A percentile compares a stretch with the other conserved stretches of the same genome.
These are phyloP conservation scores for Diplosphaera chodatii DNA, from an alignment of 139 green algal species.

Conservation along the genomic window DNA sequence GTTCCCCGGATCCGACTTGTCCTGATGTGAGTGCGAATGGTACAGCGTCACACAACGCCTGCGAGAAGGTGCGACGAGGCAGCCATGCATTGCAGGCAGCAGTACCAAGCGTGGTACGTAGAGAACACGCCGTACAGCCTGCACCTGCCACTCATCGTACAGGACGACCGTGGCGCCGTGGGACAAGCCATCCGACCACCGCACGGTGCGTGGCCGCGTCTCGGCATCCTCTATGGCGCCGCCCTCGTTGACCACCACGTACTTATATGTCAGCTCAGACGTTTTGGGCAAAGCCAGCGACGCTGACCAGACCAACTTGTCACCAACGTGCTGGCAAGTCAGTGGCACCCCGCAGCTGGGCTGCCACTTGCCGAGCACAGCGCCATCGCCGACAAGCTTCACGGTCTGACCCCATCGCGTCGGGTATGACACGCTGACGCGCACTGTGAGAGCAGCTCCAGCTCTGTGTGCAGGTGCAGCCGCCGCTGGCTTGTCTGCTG, in stretches of 20 bases:
- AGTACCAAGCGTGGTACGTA: too few species aligned
- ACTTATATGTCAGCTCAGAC: constrained; percentile 48
- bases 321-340: constrained; percentile 49
- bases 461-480: too few species aligned
- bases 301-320: constrained; percentile 62
- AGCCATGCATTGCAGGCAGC: too few species aligned
- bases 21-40: constrained; percentile 23
- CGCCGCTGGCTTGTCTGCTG: too few species aligned
- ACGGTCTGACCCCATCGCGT: constrained; percentile 57
- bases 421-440: constrained; percentile 28
- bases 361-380: constrained; percentile 34
- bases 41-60: background rate
- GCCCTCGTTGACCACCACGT: constrained; percentile 35
- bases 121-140: too few species aligned
- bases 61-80: too few species aligned
- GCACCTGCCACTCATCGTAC: constrained; percentile 19
- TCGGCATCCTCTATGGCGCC: constrained; percentile 37
- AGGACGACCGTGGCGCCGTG: constrained; percentile 33
- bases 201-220: constrained; percentile 23
- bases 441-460: background rate
- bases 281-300: constrained; percentile 41
- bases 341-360: constrained; percentile 22
- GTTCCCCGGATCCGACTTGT: constrained; percentile 44
- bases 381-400: constrained; percentile 29
- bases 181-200: constrained; percentile 37